These are phyloP conservation scores for Styphnolobium japonicum DNA, from an alignment of 306 rosid genomes.

Conservation along the genomic window DNA sequence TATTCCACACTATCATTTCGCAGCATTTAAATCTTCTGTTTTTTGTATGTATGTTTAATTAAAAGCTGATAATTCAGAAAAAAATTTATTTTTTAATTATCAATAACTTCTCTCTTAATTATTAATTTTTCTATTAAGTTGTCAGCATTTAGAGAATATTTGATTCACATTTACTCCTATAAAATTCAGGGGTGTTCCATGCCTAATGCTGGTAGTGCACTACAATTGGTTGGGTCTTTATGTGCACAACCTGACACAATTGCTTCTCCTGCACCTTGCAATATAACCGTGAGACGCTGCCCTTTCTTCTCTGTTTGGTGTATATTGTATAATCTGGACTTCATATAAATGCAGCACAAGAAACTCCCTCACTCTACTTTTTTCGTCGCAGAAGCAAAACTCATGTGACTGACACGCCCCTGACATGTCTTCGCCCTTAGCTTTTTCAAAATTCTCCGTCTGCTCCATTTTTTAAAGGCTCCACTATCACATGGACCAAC, in stretches of 20 bases:
- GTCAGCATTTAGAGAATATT: no score
- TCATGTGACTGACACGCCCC: slow-evolving; percentile 56
- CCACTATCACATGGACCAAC: slow-evolving; percentile 69
- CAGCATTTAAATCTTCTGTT: no score
- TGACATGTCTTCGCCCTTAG: slow-evolving; percentile 32
- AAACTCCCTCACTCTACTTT: background rate
- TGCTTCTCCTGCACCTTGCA: background rate
- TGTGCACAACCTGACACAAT: background rate
- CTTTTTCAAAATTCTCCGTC: slow-evolving; percentile 28
- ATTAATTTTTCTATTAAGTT: no score
- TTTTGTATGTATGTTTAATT: no score
- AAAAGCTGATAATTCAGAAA: no score
- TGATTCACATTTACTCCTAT: no score
- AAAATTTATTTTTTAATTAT: no score
- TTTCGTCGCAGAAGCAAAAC: slow-evolving; percentile 24
- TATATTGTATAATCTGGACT: background rate
- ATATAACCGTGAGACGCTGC: background rate
- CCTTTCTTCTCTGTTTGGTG: background rate
- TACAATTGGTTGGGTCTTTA: slow-evolving; percentile 1
- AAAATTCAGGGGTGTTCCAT: background rate
- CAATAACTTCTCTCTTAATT: no score
- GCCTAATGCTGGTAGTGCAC: slow-evolving; percentile 10
- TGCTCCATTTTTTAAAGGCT: slow-evolving; percentile 34
- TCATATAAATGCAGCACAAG: background rate
- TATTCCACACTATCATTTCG: background rate